Percentiles rank a stretch among this genome's conserved stretches.
These are phyloP conservation scores for Silene noctiflora DNA, from an alignment of 179 eudicot genomes.

Conservation along the genomic window DNA sequence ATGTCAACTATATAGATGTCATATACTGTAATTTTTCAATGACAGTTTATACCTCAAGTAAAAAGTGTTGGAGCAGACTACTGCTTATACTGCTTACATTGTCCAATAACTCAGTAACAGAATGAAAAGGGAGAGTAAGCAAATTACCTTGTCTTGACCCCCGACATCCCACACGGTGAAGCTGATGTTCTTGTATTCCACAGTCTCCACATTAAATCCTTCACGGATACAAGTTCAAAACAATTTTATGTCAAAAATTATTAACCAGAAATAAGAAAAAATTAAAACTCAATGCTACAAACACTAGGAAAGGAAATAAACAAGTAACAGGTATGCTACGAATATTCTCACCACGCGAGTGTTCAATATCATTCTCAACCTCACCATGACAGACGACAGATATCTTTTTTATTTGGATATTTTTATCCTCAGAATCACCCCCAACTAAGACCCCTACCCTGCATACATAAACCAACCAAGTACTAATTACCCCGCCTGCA, in stretches of 20 bases:
- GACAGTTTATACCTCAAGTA: background rate
- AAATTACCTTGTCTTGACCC: constrained; percentile 40
- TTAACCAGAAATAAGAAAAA: background rate
- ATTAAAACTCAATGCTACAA: background rate
- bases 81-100: background rate
- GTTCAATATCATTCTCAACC: background rate
- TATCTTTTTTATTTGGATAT: background rate
- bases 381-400: background rate
- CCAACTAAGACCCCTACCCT: background rate
- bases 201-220: constrained; percentile 39
- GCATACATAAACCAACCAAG: background rate
- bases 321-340: background rate
- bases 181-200: constrained; percentile 39
- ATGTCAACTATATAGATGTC: background rate
- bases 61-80: background rate
- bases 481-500: background rate
- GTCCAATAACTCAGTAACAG: background rate
- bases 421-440: background rate
- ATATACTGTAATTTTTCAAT: background rate
- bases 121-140: background rate
- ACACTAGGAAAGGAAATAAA: background rate
- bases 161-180: constrained; percentile 41
- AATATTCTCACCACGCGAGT: background rate
- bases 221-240: background rate
- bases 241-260: background rate